phyloP scores from a whole-genome alignment of 148 eudicot species.

The Euryodendron excelsum region DNA sequence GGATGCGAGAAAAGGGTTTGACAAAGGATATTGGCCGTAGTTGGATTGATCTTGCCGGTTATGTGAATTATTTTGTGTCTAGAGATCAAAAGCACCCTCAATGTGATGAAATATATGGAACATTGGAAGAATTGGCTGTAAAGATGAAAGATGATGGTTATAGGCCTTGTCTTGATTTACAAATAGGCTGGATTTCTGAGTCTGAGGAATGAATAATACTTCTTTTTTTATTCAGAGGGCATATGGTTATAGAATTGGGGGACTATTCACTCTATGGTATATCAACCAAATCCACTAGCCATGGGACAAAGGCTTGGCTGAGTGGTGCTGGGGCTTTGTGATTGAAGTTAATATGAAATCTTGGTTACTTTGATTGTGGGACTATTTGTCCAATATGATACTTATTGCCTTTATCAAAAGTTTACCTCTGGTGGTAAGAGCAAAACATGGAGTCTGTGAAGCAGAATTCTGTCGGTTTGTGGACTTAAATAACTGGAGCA shows the following conservation, averaged over 20 bases:
- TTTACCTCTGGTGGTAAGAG: background rate
- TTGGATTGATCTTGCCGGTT: constrained; percentile 71
- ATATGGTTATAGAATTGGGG: background rate
- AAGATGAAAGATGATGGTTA: constrained; percentile 47
- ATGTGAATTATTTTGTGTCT: constrained; percentile 52
- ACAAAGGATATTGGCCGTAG: constrained; percentile 77
- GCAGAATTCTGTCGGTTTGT: background rate
- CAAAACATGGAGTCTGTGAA: background rate
- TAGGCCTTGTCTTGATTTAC: background rate
- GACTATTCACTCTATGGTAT: background rate
- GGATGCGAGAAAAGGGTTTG: constrained; percentile 64
- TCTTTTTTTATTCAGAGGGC: background rate
- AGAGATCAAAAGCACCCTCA: constrained; percentile 59
- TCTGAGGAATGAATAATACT: constrained; percentile 3
- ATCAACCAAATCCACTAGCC: background rate
- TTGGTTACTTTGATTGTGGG: background rate
- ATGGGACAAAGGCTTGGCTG: background rate
- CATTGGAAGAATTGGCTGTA: constrained; percentile 37
- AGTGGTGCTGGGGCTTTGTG: constrained; percentile 4
- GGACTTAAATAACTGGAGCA: background rate
- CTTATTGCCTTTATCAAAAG: background rate
- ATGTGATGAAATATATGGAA: constrained; percentile 43
- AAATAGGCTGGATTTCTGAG: constrained; percentile 11
- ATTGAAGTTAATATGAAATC: background rate
- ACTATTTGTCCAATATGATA: background rate